phyloP scores from a whole-genome alignment of 164 flowering plant species.

The Paratinospora sagittata region DNA sequence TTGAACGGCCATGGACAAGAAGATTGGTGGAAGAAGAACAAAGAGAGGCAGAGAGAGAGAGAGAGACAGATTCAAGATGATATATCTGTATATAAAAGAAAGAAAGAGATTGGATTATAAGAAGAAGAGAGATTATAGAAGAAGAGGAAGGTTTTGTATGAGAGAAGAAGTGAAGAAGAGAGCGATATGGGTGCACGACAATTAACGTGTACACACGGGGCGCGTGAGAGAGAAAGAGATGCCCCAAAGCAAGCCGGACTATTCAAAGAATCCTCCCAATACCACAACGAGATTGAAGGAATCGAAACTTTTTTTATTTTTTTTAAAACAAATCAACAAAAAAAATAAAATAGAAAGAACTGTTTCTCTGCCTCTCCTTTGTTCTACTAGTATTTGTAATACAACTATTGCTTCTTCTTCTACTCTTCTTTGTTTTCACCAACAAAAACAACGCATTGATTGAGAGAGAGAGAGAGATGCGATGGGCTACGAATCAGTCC shows the following conservation, averaged over 20 bases:
- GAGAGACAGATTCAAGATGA: slow-evolving; percentile 9
- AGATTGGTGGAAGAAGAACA: slow-evolving; percentile 6
- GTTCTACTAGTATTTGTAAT: too few species aligned
- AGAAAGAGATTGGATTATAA: slow-evolving; percentile 9
- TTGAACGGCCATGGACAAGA: slow-evolving; percentile 61
- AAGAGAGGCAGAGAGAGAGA: slow-evolving; percentile 7
- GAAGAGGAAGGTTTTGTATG: background rate
- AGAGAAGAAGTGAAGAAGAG: background rate
- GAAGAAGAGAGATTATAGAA: background rate
- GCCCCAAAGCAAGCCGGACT: slow-evolving; percentile 28
- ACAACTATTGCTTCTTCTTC: too few species aligned
- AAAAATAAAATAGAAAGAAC: slow-evolving; percentile 5
- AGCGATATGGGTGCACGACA: slow-evolving; percentile 20
- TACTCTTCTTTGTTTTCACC: slow-evolving; percentile 19
- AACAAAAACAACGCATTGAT: slow-evolving; percentile 6
- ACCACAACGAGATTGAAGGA: slow-evolving; percentile 6
- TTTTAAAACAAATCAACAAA: too few species aligned
- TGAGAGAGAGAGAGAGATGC: slow-evolving; percentile 31
- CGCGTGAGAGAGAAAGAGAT: slow-evolving; percentile 28
- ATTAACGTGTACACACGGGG: slow-evolving; percentile 31
- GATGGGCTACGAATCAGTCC: slow-evolving; percentile 46
- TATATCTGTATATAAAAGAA: slow-evolving; percentile 8
- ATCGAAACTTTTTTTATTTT: too few species aligned
- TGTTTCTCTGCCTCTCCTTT: too few species aligned
- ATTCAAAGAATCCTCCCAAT: slow-evolving; percentile 30